Evolutionary conservation across 1,284 basidiomycete genomes (phyloP), one percentile per base, ranked within the genome.

Genomic region (Malassezia equina): DNA sequence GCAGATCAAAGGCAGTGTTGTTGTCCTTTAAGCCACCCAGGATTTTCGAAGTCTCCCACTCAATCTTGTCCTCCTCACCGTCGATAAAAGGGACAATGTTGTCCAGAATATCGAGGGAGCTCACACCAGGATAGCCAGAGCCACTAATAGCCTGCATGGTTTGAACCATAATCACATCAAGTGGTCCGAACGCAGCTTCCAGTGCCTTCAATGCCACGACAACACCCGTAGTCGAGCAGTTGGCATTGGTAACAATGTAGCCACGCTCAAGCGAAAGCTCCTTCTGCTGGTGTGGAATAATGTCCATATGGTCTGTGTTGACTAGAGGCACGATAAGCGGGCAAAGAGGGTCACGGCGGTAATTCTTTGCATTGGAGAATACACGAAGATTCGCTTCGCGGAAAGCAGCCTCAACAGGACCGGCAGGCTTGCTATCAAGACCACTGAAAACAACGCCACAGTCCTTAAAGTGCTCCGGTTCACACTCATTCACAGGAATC

Each of bases 131-230:
- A 78, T 98, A 99, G 25, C 94, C 94, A 0, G 84, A 90, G 41
- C 94, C 94, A 0, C 88, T 91, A 77, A 98, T 93, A 58, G 94
- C 94, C 77, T 99, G 94, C 81, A 99, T 84, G 1, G 94, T 99
- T 21, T 88, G 93, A 71, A 91, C 85, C 70, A 95, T 79, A 65
- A 90, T 83, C 11, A 83, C 83, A 67, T 95, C 89, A 66, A 99
- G 79, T 13, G 91, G 90, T 1, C 94, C 94, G 64, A 98, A 99
- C 0, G 85, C 81, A 62, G 83, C 83, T 77, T 96, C 90, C 64
- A 99, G 82, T 0, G 93, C 93, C 53, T 84, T 83, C 62, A 99
- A 83, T 12, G 91, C 90, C 40, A 98, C 84, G 59, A 94, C 90
- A 61, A 88, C 80, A 24, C 86, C 93, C 1, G 94, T 99, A 15